Evolutionary conservation across 495 filamentous ascomycete genomes (phyloP), one percentile per base, ranked within the genome.

Genomic region (Neurospora sp.): DNA sequence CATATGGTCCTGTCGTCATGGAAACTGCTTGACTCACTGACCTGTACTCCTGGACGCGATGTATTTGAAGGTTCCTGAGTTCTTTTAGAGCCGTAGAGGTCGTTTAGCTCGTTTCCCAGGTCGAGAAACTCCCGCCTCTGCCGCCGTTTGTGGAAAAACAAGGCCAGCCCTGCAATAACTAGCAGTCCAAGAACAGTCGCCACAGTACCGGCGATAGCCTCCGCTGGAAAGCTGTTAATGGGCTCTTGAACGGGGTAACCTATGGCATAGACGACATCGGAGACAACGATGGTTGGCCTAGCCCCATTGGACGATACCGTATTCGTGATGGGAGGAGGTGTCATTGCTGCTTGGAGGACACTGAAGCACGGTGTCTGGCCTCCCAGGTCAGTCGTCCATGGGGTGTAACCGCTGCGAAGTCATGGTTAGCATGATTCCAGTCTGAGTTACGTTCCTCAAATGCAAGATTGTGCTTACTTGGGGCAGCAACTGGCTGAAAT

Each of bases 401-500:
- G 76, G 14, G 54, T 60, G 66, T 70, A 80, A 14, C 73, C 72
- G 41, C 78, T 80, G 12, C 35, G 20, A 44, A 14, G 16, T 39
- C 69, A 7, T 71, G 35, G 49, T 72, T 71, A 72, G 41, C 31
- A 40, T 35, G 9, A 20, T 71, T 41, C 23, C 54, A 35, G 27
- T 66, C 54, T 35, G 54, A 66, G 54, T 35, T 66, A 37, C 54
- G 54, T 18, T 62, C 5, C 44, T 7, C 5, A 38, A 20, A 38
- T 5, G 40, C 12, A 16, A 18, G 1, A 39, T 5, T 23, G 18
- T 20, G 41, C 74, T 1, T 74, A 79, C 78, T 39, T 77, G 12
- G 78, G 78, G 44, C 77, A 80, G 39, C 78, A 80, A n/a, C 70
- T 44, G 8, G 74, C 75, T 42, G 73, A 75, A 4, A 75, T 49